Evolutionary conservation across 148 eudicot genomes (phyloP).

Genomic region (Heliosperma pusillum): DNA sequence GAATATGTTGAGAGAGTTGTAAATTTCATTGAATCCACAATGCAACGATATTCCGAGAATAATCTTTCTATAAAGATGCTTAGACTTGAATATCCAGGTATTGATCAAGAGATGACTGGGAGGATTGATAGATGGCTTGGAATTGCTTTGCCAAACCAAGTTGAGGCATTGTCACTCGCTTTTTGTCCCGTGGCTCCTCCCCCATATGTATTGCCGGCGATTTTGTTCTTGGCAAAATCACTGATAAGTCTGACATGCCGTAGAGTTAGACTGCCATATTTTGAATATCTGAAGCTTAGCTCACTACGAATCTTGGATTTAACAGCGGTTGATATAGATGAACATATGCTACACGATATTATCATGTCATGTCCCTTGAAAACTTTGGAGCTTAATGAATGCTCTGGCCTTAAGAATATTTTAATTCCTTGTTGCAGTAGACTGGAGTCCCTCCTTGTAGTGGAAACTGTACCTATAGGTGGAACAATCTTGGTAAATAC

Average conservation of each 20-base stretch:
- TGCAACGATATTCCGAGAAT: neutral
- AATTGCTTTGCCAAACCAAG: constrained; percentile 10
- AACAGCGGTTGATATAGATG: neutral
- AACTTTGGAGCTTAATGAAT: neutral
- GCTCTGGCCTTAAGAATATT: constrained; percentile 1
- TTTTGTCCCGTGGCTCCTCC: neutral
- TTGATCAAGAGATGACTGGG: neutral
- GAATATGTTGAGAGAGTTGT: neutral
- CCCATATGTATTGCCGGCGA: neutral
- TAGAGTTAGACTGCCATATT: constrained; percentile 2
- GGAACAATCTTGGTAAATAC: neutral
- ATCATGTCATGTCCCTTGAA: neutral
- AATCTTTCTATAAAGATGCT: constrained; percentile 4
- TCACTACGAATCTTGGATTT: neutral
- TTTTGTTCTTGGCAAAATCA: constrained; percentile 10
- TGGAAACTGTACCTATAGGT: neutral
- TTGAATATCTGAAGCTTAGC: neutral
- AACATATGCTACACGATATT: neutral
- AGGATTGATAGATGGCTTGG: constrained; percentile 15
- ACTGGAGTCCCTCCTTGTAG: neutral
- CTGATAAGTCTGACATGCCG: neutral
- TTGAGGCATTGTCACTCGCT: constrained; percentile 13
- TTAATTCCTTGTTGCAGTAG: constrained; percentile 9
- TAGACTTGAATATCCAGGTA: neutral
- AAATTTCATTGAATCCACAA: constrained; percentile 1